Evolutionary conservation across 2,329 filamentous ascomycete species (phyloP), one percentile per base, ranked within the genome.

Genomic region (Arthrinium puccinioides): DNA sequence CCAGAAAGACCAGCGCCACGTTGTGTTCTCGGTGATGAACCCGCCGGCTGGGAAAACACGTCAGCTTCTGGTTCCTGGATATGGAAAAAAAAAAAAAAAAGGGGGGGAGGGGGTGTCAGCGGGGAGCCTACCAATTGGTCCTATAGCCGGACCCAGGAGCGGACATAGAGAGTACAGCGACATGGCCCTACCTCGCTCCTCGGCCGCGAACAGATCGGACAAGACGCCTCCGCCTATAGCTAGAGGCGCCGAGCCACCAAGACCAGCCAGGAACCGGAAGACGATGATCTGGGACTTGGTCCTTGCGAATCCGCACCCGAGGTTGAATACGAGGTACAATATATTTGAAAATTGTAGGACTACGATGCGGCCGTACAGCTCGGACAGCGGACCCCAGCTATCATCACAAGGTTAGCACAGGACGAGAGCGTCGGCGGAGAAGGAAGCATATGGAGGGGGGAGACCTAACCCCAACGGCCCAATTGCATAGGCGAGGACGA

Each of bases 1-100:
- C 60, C 74, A 84, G 61, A 87, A 87, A 7, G 77, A 74, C 83
- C 83, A 87, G 26, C 82, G 70, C 84, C 84, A 87, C 1, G 71
- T 77, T 7, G 72, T 76, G 52, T 72, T 65, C 48, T 82, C 59
- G 2, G 77, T 66, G 31, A 84, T 79, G 55, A 79, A 84, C 0
- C 76, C 79, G 14, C 80, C 80, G 1, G 72, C 74, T 42, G 20
- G 14, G 16, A 13, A 21, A 27, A 10, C 9, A n/a, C 14, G 16
- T 32, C 26, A 4, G 21, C 14, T 28, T 14, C n/a, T 5, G 11
- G 5, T 8, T 11, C 9, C 15, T 9, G 16, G n/a, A 6, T 16
- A 4, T 13, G 4, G 21, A 6, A 9, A 25, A 5, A 10, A 15
- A 25, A 3, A 18, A 24, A 11, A 16, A 18, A 8, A 26, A n/a